Percentiles rank a stretch among this genome's conserved stretches.
Conservation (phyloP, 805 yeast genomes). For the Ogataea nonfermentans region DNA sequence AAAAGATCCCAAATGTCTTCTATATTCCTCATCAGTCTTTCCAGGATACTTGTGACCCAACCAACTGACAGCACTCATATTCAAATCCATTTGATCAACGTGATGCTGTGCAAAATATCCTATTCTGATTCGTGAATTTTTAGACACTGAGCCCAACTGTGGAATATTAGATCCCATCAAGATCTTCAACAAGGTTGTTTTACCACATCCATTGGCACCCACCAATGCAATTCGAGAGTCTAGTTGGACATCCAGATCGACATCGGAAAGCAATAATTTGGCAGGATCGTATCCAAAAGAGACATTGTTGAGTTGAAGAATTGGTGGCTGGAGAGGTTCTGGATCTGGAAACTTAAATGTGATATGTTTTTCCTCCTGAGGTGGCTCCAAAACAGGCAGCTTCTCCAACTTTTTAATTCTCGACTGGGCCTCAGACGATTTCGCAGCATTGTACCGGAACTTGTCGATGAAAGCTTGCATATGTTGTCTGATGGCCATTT, state of each 20-base stretch:
- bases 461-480: slow-evolving; percentile 93
- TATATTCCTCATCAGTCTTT: slow-evolving; percentile 91
- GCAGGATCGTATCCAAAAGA: slow-evolving; percentile 77
- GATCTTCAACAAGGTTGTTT: slow-evolving; percentile 87
- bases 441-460: slow-evolving; percentile 96
- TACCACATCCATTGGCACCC: slow-evolving; percentile 99
- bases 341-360: slow-evolving; percentile 95
- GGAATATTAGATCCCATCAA: slow-evolving; percentile 79
- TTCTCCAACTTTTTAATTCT: slow-evolving; percentile 96
- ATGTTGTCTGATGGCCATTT: slow-evolving; percentile 93
- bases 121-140: slow-evolving; percentile 83
- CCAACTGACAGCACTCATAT: slow-evolving; percentile 88
- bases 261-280: slow-evolving; percentile 65
- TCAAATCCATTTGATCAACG: slow-evolving; percentile 94
- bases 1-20: slow-evolving; percentile 94
- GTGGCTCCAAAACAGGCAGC: slow-evolving; percentile 87
- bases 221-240: slow-evolving; percentile 94
- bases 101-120: slow-evolving; percentile 99
- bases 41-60: slow-evolving; percentile 89
- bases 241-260: slow-evolving; percentile 87
- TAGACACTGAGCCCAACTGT: slow-evolving; percentile 69
- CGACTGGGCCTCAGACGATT: slow-evolving; percentile 96
- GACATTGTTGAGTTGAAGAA: slow-evolving; percentile 82
- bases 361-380: slow-evolving; percentile 84
- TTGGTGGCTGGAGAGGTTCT: slow-evolving; percentile 89